These are phyloP conservation scores for Lentinula detonsa DNA, from an alignment of 768 basidiomycete species.

Conservation along the genomic window DNA sequence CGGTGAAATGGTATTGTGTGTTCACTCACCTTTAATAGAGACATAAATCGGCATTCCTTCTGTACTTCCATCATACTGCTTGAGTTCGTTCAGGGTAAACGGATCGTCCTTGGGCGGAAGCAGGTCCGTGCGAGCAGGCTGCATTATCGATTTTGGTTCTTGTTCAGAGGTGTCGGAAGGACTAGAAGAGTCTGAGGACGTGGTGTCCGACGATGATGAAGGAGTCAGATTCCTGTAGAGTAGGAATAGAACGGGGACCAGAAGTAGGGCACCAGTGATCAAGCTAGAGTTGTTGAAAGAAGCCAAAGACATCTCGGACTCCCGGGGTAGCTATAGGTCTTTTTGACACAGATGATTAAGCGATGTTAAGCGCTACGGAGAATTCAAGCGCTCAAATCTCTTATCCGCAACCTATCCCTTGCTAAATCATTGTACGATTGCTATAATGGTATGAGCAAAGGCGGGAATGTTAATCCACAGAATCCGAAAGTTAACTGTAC, in stretches of 20 bases:
- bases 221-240: neutral
- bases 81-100: conserved; percentile 64
- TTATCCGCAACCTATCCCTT: too few species aligned
- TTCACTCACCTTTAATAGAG: conserved; percentile 75
- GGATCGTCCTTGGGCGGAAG: conserved; percentile 73
- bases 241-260: neutral
- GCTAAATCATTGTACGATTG: too few species aligned
- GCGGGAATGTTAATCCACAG: too few species aligned
- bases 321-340: neutral
- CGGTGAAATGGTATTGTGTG: neutral
- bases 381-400: too few species aligned
- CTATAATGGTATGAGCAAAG: too few species aligned
- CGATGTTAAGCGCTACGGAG: neutral
- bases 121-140: conserved; percentile 53
- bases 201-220: neutral
- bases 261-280: neutral
- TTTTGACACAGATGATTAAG: neutral
- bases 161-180: conserved; percentile 15
- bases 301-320: neutral
- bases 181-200: neutral
- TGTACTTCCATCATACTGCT: conserved; percentile 64
- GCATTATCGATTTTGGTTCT: conserved; percentile 62
- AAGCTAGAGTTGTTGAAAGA: neutral
- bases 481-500: too few species aligned
- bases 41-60: conserved; percentile 74